phyloP scores from a whole-genome alignment of 2,329 filamentous ascomycete species.

The Colletotrichum salicis region DNA sequence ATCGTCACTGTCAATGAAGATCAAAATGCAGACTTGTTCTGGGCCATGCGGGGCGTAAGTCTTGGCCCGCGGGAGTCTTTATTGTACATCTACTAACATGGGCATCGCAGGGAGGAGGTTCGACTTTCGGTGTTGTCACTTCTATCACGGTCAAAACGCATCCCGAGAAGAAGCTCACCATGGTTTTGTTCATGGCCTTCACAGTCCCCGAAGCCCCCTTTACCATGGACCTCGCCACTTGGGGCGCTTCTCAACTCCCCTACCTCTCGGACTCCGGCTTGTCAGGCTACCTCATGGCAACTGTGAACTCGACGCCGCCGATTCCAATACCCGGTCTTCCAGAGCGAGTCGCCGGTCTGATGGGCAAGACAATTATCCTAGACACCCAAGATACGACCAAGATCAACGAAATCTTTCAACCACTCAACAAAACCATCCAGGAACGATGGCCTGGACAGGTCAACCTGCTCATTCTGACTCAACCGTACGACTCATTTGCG shows the following conservation, averaged over 20 bases:
- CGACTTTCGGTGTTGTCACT: conserved; percentile 69
- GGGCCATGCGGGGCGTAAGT: conserved; percentile 68
- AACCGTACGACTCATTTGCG: conserved; percentile 44
- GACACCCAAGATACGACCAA: conserved; percentile 45
- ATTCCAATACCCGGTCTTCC: conserved; percentile 44
- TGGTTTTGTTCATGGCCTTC: conserved; percentile 32
- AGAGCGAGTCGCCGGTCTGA: conserved; percentile 46
- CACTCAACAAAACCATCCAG: conserved; percentile 50
- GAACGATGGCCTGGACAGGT: conserved; percentile 47
- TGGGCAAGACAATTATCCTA: conserved; percentile 47
- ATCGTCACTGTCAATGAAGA: conserved; percentile 62
- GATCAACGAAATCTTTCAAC: conserved; percentile 44
- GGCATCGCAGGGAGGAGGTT: conserved; percentile 61
- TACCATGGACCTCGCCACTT: conserved; percentile 59
- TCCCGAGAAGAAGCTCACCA: conserved; percentile 47
- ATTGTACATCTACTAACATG: not conserved
- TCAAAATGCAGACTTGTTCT: conserved; percentile 68
- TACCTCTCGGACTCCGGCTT: conserved; percentile 61
- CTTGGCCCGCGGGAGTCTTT: not conserved
- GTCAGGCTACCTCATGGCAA: conserved; percentile 56
- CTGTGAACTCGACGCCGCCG: conserved; percentile 39
- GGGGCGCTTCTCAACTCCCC: conserved; percentile 58
- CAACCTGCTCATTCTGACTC: conserved; percentile 33
- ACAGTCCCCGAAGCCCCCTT: conserved; percentile 45
- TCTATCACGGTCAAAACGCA: conserved; percentile 66